Evolutionary conservation across 805 yeast genomes (phyloP).

Genomic region (Ascoidea asiatica): DNA sequence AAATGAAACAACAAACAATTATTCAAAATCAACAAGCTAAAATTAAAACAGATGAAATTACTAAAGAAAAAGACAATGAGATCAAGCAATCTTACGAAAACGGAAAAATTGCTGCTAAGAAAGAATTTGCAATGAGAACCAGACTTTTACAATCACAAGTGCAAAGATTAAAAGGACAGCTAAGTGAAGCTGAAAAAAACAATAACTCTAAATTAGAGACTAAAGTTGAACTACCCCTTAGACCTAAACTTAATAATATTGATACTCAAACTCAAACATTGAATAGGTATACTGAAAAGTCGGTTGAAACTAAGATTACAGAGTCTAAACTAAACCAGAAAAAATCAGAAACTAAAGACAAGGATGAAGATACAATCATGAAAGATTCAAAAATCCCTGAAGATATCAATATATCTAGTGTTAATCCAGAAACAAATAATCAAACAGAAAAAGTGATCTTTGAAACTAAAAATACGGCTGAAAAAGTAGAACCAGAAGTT

Average conservation of each 20-base stretch:
- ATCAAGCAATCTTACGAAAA: background rate
- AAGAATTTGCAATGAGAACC: background rate
- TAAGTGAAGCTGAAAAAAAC: background rate
- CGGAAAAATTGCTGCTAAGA: background rate
- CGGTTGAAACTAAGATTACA: background rate
- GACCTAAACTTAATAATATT: background rate
- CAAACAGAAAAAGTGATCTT: background rate
- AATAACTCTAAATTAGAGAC: background rate
- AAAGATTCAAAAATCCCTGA: background rate
- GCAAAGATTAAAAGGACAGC: background rate
- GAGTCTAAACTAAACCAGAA: background rate
- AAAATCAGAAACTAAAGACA: background rate
- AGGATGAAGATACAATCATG: background rate
- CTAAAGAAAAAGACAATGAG: no score
- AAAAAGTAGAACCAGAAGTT: background rate
- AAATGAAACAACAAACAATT: background rate
- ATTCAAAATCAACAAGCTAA: background rate
- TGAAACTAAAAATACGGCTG: background rate
- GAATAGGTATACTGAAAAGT: no score
- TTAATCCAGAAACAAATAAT: background rate
- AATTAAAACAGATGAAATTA: no score
- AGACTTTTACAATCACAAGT: background rate
- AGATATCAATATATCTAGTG: background rate
- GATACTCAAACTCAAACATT: background rate
- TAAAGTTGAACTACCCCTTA: background rate